Evolutionary conservation across 176 grass and related monocot genomes (phyloP), one percentile per base, ranked within the genome.

Genomic region (Oryza australiensis): DNA sequence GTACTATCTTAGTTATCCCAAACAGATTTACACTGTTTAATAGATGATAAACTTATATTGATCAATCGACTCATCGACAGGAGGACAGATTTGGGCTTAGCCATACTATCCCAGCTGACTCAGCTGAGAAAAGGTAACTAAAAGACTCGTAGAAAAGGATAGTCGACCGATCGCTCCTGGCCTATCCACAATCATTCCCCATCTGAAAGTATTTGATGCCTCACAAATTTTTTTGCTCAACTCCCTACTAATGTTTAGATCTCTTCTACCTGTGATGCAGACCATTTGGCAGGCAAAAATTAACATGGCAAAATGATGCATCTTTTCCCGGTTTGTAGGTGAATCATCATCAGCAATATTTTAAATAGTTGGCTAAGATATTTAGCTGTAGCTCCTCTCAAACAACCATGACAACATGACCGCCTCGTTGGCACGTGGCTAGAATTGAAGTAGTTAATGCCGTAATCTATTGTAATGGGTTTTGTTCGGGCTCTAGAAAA

Each of bases 11-110:
- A 53, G 22, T 22, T 53, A 18, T 59, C 18, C 53, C 22, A 59
- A 23, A 59, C 53, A 57, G 5, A 55, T 55, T 22, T n/a, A 9
- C 51, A n/a, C 51, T 55, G 7, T 53, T 55, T 55, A 55, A 7
- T 55, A n/a, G 48, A 8, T 22, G 51, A 55, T 55, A 57, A 57
- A 59, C 20, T 23, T 23, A 20, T 9, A 23, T 23, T 22, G 49
- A 22, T 22, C 49, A 20, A 55, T 55, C 18, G 12, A 64, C 14
- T 22, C 13, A 59, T 16, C 3, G 13, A 40, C 11, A 41, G 20
- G 34, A 14, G 66, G 66, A 60, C 40, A 16, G 27, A 83, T 74
- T 48, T 74, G 59, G 37, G 26, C 80, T 74, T 63, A 38, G 57
- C 40, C 7, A 23, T 9, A 22, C 12, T 23, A n/a, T n/a, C 53